Evolutionary conservation across 2,329 filamentous ascomycete species (phyloP), one percentile per base, ranked within the genome.

Genomic region (Penicillium thymicola): DNA sequence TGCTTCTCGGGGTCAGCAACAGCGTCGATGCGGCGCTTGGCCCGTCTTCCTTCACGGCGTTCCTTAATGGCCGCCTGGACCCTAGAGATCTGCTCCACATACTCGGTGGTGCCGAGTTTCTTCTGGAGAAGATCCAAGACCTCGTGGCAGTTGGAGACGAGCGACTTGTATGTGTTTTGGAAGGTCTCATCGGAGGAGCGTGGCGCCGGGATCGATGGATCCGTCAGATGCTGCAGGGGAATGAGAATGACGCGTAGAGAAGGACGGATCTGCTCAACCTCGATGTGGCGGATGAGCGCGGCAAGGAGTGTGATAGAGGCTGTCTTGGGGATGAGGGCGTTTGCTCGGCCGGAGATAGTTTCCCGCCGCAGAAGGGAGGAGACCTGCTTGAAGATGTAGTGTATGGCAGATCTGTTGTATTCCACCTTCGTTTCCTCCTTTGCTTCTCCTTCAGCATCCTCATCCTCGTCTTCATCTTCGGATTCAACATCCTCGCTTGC

Each of bases 1-100:
- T 86, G 86, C 70, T 82, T 88, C 76, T 94, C 93, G 1, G 94
- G 94, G 68, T 89, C 85, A 48, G 83, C 83, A 25, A 99, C 86
- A 11, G 90, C 90, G 71, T 95, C 92, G 62, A 97, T 90, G 75
- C 90, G 90, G 67, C 94, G 84, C 83, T 99, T 99, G 61, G 82
- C 85, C 52, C 88, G 85, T 62, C 95, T 80, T 67, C 86, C 84
- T 70, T 90, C 85, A 63, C 94, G 81, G 67, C 88, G 85, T 62
- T 82, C 81, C 68, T 83, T 84, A n/a, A 94, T 86, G 16, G 81
- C 83, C 51, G 89, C 86, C 58, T 90, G 85, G 7, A 95, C 90
- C 40, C 82, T 82, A 38, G 89, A 75, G 68, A 97, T 80, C 44
- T 87, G 82, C 53, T 82, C 80, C n/a, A 92, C 86, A 75, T 92